phyloP scores from a whole-genome alignment of 2,329 filamentous ascomycete genomes.

The Fusarium chuoi region DNA sequence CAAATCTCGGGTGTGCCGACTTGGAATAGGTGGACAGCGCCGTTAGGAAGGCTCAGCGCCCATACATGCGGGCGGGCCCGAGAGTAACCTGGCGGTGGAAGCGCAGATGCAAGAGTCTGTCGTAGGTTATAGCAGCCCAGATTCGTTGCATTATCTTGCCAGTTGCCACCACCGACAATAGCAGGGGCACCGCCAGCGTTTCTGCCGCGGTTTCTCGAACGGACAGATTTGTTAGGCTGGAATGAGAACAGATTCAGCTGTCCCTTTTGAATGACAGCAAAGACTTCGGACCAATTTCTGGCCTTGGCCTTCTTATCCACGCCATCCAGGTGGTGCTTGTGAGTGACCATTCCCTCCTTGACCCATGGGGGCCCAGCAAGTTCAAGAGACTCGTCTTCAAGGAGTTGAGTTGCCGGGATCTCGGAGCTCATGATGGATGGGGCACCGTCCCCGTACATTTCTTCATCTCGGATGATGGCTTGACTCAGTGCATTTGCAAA shows the following conservation, averaged over 20 bases:
- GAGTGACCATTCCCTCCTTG: conserved; percentile 94
- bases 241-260: conserved; percentile 96
- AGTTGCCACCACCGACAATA: conserved; percentile 94
- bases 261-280: conserved; percentile 95
- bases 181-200: conserved; percentile 62
- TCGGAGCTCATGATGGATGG: conserved; percentile 69
- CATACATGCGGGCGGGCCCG: conserved; percentile 91
- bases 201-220: conserved; percentile 70
- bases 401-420: conserved; percentile 69
- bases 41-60: conserved; percentile 90
- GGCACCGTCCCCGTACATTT: conserved; percentile 61
- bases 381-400: conserved; percentile 93
- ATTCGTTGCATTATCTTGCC: conserved; percentile 95
- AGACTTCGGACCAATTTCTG: conserved; percentile 92
- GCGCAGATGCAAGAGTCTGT: conserved; percentile 89
- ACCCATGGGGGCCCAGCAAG: conserved; percentile 96
- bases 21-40: conserved; percentile 97
- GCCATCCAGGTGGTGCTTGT: conserved; percentile 95
- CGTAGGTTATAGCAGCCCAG: conserved; percentile 88
- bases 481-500: conserved; percentile 97
- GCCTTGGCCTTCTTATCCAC: conserved; percentile 93
- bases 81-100: conserved; percentile 93
- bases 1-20: conserved; percentile 95
- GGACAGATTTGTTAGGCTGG: conserved; percentile 79
- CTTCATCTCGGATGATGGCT: conserved; percentile 93